Base-by-base conservation (phyloP, 106 monocot genomes). In the Allium cepa region DNA sequence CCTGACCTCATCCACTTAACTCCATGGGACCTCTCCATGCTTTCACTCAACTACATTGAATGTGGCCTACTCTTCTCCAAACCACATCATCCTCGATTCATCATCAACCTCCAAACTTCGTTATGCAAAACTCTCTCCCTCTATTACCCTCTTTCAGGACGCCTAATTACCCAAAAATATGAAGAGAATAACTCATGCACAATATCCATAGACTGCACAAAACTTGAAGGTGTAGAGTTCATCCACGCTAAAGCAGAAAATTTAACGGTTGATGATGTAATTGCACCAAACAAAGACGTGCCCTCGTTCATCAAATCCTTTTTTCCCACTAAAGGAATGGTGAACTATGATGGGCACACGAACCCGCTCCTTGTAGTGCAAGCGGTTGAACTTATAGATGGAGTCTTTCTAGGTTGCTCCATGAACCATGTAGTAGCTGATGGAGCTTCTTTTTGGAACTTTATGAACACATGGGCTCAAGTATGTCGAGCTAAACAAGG, bases 141-240 rank as follows among this genome's bases (percentile, higher is more conserved):
- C 76, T 90, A 86, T 73, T 84, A 82, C 49, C 93, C 89, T 62
- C 73, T 94, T 36, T 85, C 93, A 53, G 93, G 93, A 27, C 90
- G 84, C 10, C 50, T 90, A 12, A 66, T 17, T 2, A 73, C 76
- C n/a, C 71, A 81, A 53, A 53, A 59, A 0, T 36, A 36, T 1
- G 36, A 36, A 36, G 69, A 73, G 1, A 15, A 57, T 9, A 28
- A 72, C 14, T 67, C 51, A n/a, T 36, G 76, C 10, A 55, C 26
- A 47, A 67, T 84, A 3, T 71, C 60, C 78, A 74, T 90, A 51
- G 87, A 80, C 64, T 90, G 90, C 76, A 75, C 62, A 62, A 77
- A 80, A 55, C 50, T 75, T 10, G 57, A 81, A 18, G 94, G 94
- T 0, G 90, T 70, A 26, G 76, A 82, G 18, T 79, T 90, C 61